Evolutionary conservation across 352 stramenopile species (phyloP).

Genomic region (Globisporangium nodosum): DNA sequence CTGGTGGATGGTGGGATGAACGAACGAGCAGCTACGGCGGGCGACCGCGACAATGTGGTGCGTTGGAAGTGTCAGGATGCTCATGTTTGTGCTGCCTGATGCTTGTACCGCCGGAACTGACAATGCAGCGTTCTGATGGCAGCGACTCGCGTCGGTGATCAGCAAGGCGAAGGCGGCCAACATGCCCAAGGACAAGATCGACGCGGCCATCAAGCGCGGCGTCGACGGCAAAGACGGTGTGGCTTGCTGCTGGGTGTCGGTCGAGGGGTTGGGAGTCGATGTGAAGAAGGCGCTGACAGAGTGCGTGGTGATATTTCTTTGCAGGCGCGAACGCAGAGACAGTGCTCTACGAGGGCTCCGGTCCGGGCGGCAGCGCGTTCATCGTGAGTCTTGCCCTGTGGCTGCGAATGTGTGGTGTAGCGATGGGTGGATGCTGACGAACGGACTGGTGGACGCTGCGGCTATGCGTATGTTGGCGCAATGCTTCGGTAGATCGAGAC

Average conservation of each 20-base stretch:
- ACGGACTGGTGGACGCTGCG: background rate
- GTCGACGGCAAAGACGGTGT: conserved; percentile 72
- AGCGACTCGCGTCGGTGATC: conserved; percentile 45
- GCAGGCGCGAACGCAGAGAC: conserved; percentile 56
- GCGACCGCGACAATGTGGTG: conserved; percentile 70
- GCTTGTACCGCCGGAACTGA: no score
- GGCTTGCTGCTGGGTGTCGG: background rate
- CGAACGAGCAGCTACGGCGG: conserved; percentile 29
- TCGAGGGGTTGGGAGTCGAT: background rate
- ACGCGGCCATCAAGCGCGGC: conserved; percentile 76
- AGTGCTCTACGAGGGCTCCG: conserved; percentile 75
- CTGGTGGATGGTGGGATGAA: background rate
- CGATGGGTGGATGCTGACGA: background rate
- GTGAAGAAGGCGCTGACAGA: background rate
- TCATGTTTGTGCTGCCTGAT: background rate
- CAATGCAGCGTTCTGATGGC: background rate
- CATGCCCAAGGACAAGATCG: conserved; percentile 82
- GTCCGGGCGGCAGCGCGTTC: conserved; percentile 62
- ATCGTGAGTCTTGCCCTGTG: conserved; percentile 20
- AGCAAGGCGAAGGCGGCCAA: conserved; percentile 77
- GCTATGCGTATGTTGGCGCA: conserved; percentile 1
- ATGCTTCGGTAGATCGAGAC: conserved; percentile 60
- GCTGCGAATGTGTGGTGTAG: background rate
- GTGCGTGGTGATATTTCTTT: background rate
- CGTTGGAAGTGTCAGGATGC: conserved; percentile 5